A percentile compares a stretch with the other conserved stretches of the same genome.
phyloP scores from a whole-genome alignment of 345 rosid genomes.

The Crucihimalaya himalaica region DNA sequence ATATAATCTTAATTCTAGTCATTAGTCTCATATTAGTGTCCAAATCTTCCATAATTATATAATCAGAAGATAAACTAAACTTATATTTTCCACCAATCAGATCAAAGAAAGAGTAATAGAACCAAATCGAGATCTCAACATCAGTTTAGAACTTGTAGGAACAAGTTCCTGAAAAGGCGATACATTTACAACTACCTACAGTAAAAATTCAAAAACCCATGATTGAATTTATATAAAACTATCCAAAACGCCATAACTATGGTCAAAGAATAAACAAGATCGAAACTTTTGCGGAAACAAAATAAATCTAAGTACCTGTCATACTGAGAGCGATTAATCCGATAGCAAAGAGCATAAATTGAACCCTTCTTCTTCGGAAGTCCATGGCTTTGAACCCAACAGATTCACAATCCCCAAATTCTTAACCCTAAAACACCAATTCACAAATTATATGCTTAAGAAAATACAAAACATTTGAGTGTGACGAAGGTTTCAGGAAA shows the following conservation, averaged over 20 bases:
- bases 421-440: conserved; percentile 11
- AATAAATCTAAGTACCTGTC: conserved; percentile 49
- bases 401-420: background rate
- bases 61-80: background rate
- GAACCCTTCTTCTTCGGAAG: conserved; percentile 55
- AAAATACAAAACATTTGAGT: conserved; percentile 6
- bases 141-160: background rate
- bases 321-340: conserved; percentile 71
- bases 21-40: background rate
- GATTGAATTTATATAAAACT: background rate
- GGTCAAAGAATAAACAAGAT: conserved; percentile 11
- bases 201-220: conserved; percentile 4
- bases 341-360: conserved; percentile 47
- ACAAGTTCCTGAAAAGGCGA: conserved; percentile 12
- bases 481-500: conserved; percentile 17
- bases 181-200: conserved; percentile 1
- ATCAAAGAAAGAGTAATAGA: background rate
- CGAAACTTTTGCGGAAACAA: background rate
- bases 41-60: background rate
- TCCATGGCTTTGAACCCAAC: conserved; percentile 46
- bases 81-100: background rate
- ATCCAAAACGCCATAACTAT: background rate
- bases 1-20: background rate
- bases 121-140: conserved; percentile 22
- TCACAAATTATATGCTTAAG: background rate